Base-by-base conservation (phyloP, 108 stramenopile species). In the Cyclotella baltica region DNA sequence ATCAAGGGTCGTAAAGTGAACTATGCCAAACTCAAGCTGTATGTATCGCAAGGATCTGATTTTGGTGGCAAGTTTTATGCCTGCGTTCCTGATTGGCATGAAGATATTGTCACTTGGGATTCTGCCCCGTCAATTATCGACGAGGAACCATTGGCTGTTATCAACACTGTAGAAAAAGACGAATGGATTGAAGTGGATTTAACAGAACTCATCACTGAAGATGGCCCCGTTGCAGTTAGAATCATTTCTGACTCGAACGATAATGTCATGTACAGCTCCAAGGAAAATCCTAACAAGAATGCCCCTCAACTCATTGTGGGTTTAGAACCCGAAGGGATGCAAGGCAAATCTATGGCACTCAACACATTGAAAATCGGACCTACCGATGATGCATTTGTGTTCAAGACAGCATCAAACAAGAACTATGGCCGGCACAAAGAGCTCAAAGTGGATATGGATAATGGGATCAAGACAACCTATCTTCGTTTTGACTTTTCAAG, bases 221-320 rank as follows among this genome's bases (percentile, higher is more conserved):
- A 80, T 52, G 79, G 79, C n/a, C 79, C 79, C 0, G 79, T 80
- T 18, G 38, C 79, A 0, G 22, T 80, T 0, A 43, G 79, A 48
- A 68, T 80, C 16, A 64, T 62, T 22, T 73, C 72, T n/a, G 79
- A 67, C 27, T 67, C 66, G n/a, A 33, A 64, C 29, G 79, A 80
- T 53, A 80, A 80, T 67, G 72, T 68, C 25, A 80, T 80, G 66
- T 80, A 73, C 61, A 73, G 72, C 65, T 80, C 79, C 11, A 80
- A 80, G 59, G 79, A 80, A 25, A 80, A 80, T 53, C n/a, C 72
- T 0, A 73, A 73, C 55, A 53, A 63, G 38, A 80, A 80, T 59
- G 65, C 66, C 20, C 79, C 79, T 3, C 70, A 80, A 51, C 56
- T 80, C 18, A 57, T 80, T 34, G 79, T 80, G 27, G 79, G 66